phyloP scores from a whole-genome alignment of 2,329 filamentous ascomycete genomes.

The Paraconiothyrium brasiliense region DNA sequence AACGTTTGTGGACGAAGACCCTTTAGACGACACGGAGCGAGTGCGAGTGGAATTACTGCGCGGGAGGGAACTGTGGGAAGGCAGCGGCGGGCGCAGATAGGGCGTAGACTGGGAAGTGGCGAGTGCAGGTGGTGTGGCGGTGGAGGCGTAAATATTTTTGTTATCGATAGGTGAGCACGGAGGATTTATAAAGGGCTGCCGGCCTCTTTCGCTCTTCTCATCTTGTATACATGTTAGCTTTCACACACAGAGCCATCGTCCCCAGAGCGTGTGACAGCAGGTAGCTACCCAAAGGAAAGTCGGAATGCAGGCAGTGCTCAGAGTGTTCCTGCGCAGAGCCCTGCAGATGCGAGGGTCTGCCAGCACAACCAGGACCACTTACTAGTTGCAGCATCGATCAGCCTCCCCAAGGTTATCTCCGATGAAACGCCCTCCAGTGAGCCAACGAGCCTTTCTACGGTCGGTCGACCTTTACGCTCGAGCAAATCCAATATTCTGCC shows the following conservation, averaged over 20 bases:
- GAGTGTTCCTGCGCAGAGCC: not conserved
- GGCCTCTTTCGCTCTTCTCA: conserved; percentile 9
- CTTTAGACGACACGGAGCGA: conserved; percentile 9
- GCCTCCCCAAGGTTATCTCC: not conserved
- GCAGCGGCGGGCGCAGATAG: conserved; percentile 4
- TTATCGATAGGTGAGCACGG: conserved; percentile 11
- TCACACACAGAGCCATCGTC: not conserved
- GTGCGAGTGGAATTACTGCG: conserved; percentile 9
- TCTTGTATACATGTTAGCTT: conserved; percentile 10
- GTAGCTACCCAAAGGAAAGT: not conserved
- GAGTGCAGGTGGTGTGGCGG: conserved; percentile 12
- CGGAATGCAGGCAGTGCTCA: not conserved
- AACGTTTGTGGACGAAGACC: conserved; percentile 14
- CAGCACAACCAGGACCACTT: not conserved
- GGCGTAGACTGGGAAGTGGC: not conserved
- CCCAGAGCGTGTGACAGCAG: not conserved
- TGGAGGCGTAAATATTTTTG: conserved; percentile 2
- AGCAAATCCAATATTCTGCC: conserved; percentile 4
- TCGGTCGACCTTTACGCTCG: not conserved
- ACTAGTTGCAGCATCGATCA: conserved; percentile 9
- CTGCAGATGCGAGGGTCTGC: not conserved
- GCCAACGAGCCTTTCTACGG: conserved; percentile 6
- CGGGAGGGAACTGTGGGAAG: not conserved
- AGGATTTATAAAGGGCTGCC: conserved; percentile 3
- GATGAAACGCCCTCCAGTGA: not conserved